Evolutionary conservation across 305 asterid species (phyloP), one percentile per base, ranked within the genome.

Genomic region (Petunia hybrid): DNA sequence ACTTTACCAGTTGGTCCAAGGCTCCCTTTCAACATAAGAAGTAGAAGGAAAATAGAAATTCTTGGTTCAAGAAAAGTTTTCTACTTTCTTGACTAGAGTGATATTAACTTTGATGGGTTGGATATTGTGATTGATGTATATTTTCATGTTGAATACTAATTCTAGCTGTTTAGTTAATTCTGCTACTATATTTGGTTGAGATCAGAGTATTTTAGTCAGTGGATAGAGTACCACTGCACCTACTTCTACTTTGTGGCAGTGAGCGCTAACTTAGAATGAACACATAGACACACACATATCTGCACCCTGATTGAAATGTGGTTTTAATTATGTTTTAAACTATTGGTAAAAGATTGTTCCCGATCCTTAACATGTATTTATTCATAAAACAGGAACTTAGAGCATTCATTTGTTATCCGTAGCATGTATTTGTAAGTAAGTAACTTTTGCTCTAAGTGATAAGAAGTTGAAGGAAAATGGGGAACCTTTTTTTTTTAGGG

Each of bases 381-480:
- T 8, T 16, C 56, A 69, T 8, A n/a, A 6, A 67, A 68, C 36
- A 42, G 56, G 76, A 31, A 42, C 76, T 13, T 68, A 4, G 76
- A 43, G 43, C 8, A 39, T 68, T 68, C 38, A 41, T 68, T 43
- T 69, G 39, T 70, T 9, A 70, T 22, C 77, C 9, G 42, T 13
- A 45, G 77, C 22, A 70, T 70, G 10, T 70, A 45, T 70, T 45
- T 5, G 6, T 70, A 10, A 8, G 9, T 70, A 7, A 70, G 16
- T 69, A 22, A 22, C 76, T 43, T 45, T 43, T 69, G 9, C 41
- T 43, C 16, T 69, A 43, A 43, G 1, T 43, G n/a, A 69, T 4
- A 70, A 67, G 42, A 70, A 31, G 36, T 61, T 31, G 59, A 70
- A 70, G 60, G 59, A 70, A 14, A 8, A 9, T 45, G 77, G 5